Percentiles rank a stretch among this genome's conserved stretches.
These are phyloP conservation scores for Suillus ampliporus DNA, from an alignment of 768 basidiomycete species.

Conservation along the genomic window DNA sequence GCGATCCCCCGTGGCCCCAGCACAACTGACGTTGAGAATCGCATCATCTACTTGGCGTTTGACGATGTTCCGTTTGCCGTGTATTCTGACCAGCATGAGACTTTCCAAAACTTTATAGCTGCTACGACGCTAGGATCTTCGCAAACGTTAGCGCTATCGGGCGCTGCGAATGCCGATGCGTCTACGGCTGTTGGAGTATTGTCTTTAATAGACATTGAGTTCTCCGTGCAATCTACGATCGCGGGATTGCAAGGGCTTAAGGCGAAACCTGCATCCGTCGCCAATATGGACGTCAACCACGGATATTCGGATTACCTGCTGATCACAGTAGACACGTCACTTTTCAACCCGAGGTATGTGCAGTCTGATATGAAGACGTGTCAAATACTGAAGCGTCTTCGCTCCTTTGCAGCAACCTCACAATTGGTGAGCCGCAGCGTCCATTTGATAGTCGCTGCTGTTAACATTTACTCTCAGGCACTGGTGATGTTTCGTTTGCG, in stretches of 20 bases:
- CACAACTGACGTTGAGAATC: conserved; percentile 63
- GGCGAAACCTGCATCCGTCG: conserved; percentile 59
- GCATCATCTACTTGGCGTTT: conserved; percentile 68
- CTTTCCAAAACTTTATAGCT: conserved; percentile 68
- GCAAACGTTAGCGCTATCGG: conserved; percentile 57
- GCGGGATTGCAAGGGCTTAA: conserved; percentile 69
- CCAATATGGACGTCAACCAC: conserved; percentile 66
- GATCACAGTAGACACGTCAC: conserved; percentile 62
- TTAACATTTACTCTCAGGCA: conserved; percentile 50
- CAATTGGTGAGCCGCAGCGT: conserved; percentile 35
- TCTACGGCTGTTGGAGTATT: conserved; percentile 70
- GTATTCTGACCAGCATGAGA: conserved; percentile 49
- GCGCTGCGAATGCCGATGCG: conserved; percentile 60
- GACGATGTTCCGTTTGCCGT: conserved; percentile 63
- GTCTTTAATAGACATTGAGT: conserved; percentile 59
- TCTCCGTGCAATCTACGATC: conserved; percentile 62
- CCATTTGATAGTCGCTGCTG: conserved; percentile 1
- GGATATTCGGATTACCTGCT: conserved; percentile 71
- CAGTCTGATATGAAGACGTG: background rate
- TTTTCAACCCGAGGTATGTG: conserved; percentile 69
- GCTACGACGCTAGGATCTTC: conserved; percentile 56
- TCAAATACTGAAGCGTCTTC: conserved; percentile 5
- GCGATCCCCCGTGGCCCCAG: conserved; percentile 60
- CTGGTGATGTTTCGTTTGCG: conserved; percentile 67
- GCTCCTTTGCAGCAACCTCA: conserved; percentile 37